Percentiles rank a stretch among this genome's conserved stretches.
Evolutionary conservation across 805 yeast genomes (phyloP).

Genomic region (Pichia scutulata): DNA sequence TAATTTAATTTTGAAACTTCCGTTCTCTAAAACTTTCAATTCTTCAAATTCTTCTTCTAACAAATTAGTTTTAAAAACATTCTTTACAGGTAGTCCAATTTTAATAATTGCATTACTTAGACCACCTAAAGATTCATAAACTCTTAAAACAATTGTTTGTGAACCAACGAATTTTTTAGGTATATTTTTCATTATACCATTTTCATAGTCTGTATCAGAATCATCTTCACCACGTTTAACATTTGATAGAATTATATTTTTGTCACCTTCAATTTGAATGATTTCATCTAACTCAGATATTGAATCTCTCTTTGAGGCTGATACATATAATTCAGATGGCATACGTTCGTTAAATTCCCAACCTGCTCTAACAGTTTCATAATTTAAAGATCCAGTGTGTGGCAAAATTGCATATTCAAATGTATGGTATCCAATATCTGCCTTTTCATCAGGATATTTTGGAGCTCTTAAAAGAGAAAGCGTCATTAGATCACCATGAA

Average conservation of each 20-base stretch:
- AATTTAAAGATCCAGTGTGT: conserved; percentile 60
- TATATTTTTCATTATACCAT: conserved; percentile 28
- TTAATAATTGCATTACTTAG: conserved; percentile 44
- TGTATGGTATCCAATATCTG: conserved; percentile 86
- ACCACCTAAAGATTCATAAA: conserved; percentile 89
- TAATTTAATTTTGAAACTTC: conserved; percentile 34
- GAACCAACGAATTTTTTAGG: conserved; percentile 39
- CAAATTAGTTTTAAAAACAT: conserved; percentile 49
- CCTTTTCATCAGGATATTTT: conserved; percentile 88
- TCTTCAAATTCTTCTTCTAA: conserved; percentile 46
- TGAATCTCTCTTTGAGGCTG: background rate
- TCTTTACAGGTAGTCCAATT: conserved; percentile 34
- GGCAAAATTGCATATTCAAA: conserved; percentile 83
- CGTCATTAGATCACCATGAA: conserved; percentile 89
- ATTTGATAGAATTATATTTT: conserved; percentile 60
- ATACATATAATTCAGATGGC: conserved; percentile 14
- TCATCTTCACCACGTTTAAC: conserved; percentile 89
- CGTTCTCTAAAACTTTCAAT: conserved; percentile 22
- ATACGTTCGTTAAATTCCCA: conserved; percentile 65
- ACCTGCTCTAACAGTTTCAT: conserved; percentile 64
- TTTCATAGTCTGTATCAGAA: conserved; percentile 37
- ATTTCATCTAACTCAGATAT: conserved; percentile 11
- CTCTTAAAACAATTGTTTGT: conserved; percentile 57
- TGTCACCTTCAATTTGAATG: conserved; percentile 37
- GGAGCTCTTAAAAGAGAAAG: conserved; percentile 83